phyloP scores from a whole-genome alignment of 306 rosid species.

The Medicago ruthenica region DNA sequence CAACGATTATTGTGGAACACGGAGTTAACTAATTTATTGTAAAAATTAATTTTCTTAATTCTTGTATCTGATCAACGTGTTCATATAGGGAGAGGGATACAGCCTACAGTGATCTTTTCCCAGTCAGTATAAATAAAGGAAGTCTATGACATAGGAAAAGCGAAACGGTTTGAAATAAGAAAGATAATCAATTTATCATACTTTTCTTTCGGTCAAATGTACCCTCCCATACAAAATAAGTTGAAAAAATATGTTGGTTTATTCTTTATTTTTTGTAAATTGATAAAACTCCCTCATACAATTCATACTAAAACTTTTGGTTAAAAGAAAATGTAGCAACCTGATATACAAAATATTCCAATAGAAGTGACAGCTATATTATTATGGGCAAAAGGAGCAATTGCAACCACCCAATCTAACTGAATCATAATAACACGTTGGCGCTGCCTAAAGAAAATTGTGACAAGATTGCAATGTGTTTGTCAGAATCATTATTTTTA shows the following conservation, averaged over 20 bases:
- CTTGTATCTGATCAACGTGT: too few relatives aligned
- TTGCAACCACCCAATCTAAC: constrained; percentile 30
- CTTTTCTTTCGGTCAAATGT: neutral
- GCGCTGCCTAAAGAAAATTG: constrained; percentile 1
- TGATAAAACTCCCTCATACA: neutral
- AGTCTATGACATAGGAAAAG: too few relatives aligned
- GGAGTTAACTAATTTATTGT: too few relatives aligned
- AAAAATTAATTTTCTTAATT: too few relatives aligned
- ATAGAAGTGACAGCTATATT: neutral
- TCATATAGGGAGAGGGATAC: too few relatives aligned
- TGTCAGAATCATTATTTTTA: constrained; percentile 36
- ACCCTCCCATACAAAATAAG: too few relatives aligned
- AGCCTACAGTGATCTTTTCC: too few relatives aligned
- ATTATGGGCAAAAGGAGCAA: neutral
- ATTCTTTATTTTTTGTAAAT: neutral
- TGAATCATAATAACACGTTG: constrained; percentile 22
- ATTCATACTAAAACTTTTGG: neutral
- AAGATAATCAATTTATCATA: too few relatives aligned
- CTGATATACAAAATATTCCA: neutral
- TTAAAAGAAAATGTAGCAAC: neutral
- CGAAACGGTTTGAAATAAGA: too few relatives aligned
- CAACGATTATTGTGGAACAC: too few relatives aligned
- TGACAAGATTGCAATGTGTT: constrained; percentile 6
- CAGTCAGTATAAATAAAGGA: too few relatives aligned
- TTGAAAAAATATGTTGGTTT: neutral